These are phyloP conservation scores for Fusarium verticillioides DNA, from an alignment of 2,329 filamentous ascomycete genomes.

Conservation along the genomic window DNA sequence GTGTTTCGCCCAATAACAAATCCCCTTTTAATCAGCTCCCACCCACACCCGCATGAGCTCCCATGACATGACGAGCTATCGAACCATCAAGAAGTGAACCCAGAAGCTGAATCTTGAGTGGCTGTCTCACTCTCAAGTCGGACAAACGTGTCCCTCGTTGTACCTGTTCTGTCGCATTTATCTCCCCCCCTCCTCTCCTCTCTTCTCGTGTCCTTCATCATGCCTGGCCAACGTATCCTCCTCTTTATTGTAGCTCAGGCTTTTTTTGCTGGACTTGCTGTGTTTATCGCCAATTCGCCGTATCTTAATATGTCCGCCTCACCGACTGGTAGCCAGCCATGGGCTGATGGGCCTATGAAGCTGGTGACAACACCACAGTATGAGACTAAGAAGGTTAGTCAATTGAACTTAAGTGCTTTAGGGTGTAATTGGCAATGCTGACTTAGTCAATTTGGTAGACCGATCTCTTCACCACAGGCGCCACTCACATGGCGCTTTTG, in stretches of 20 bases:
- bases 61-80: constrained; percentile 38
- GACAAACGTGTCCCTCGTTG: constrained; percentile 27
- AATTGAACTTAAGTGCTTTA: not conserved
- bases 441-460: constrained; percentile 50
- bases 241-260: constrained; percentile 46
- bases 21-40: constrained; percentile 36
- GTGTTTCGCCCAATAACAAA: constrained; percentile 19
- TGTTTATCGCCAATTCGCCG: constrained; percentile 51
- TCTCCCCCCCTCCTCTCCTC: not conserved
- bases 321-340: constrained; percentile 47
- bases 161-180: not conserved
- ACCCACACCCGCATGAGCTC: constrained; percentile 31
- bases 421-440: not conserved
- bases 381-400: constrained; percentile 61
- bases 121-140: constrained; percentile 9
- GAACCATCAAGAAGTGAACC: constrained; percentile 39
- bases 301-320: constrained; percentile 48
- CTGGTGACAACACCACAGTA: constrained; percentile 65
- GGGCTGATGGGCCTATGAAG: constrained; percentile 67
- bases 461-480: constrained; percentile 68
- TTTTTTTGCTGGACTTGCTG: constrained; percentile 45
- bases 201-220: constrained; percentile 18
- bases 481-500: constrained; percentile 70
- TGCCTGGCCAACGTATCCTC: constrained; percentile 36
- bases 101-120: constrained; percentile 31